Evolutionary conservation across 495 filamentous ascomycete species (phyloP), one percentile per base, ranked within the genome.

Genomic region (Venustampulla echinocandica): DNA sequence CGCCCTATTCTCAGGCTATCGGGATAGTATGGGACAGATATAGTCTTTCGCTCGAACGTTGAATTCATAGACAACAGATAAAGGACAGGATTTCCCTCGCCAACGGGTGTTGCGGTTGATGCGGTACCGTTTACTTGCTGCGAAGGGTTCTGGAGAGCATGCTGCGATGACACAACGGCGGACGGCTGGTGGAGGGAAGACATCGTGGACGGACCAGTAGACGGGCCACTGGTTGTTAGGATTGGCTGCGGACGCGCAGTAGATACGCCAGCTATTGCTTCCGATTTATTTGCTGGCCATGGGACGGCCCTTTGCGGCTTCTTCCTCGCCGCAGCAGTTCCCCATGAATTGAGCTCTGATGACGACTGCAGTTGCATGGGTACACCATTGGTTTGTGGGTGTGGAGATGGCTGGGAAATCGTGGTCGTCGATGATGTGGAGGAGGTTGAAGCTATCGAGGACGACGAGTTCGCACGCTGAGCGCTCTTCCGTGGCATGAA

Each of bases 31-130:
- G 92, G 92, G 15, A 98, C 82, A 14, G 75, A 82, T 58, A 98
- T 97, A 14, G 90, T 89, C 64, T 98, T 98, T 54, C 87, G 81
- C 56, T 97, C 92, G 59, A 98, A 98, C 3, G 90, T 97, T 30
- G 84, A 84, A 48, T 96, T 98, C 51, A 96, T 71, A 3, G 92
- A 92, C 7, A 85, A 66, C 7, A 98, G 71, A 41, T 82, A 82
- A 22, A 97, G 73, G 14, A 94, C 80, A 1, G 85, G 87, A 27
- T 81, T 78, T 13, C 47, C 53, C 20, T 56, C 57, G 2, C 82
- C 82, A 4, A 70, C 56, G 44, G 73, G 74, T 24, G 68, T 56
- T 47, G 68, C 64, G n/a, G 76, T 70, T 15, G 78, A 70, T 47
- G 82, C 69, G 15, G 69, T 64, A 38, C 81, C 81, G 73, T 86